Base-by-base conservation (phyloP, 768 basidiomycete genomes). In the Lentinula sp. region DNA sequence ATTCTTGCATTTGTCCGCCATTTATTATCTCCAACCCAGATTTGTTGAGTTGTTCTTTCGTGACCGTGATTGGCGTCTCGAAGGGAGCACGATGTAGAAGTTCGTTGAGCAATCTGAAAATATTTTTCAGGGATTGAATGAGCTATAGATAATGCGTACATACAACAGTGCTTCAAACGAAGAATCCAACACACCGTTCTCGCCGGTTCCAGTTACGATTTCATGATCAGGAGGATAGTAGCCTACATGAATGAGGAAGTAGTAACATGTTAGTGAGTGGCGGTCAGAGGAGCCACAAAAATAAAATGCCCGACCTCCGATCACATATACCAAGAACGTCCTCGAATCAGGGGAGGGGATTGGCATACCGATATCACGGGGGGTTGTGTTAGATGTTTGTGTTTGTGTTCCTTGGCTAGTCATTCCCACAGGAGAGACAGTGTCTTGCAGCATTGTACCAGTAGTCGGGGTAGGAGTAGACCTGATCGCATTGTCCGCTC, bases 171-270 rank as follows among this genome's bases (percentile, higher is more conserved):
- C 89, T 67, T 93, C 91, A 64, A 92, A 90, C 23, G 55, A 56
- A 3, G 89, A 90, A 65, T 91, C 89, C 46, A 91, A 74, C 20
- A 82, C 83, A 65, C 85, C 84, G 1, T 82, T 79, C 16, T 80
- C 83, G 23, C 89, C 90, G n/a, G 86, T 23, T 51, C 89, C 90
- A 16, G 57, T 88, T 46, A 96, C 85, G 63, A 98, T 88, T 55
- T 85, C 90, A 70, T 96, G 94, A 66, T 91, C 86, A 13, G 90
- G 88, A 1, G 93, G 92, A 70, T 96, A 97, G 68, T 94, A 93
- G n/a, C 94, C 94, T 90, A 63, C 9, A 51, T 36, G 49, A 63
- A 56, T 35, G 20, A 55, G 32, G 60, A 8, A 56, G 37, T 4
- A 15, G 18, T 36, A 16, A 8, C 20, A 6, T 28, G 49, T 36